A percentile compares a stretch with the other conserved stretches of the same genome.
These are phyloP conservation scores for Exophiala aquamarina DNA, from an alignment of 2,329 filamentous ascomycete genomes.

Conservation along the genomic window DNA sequence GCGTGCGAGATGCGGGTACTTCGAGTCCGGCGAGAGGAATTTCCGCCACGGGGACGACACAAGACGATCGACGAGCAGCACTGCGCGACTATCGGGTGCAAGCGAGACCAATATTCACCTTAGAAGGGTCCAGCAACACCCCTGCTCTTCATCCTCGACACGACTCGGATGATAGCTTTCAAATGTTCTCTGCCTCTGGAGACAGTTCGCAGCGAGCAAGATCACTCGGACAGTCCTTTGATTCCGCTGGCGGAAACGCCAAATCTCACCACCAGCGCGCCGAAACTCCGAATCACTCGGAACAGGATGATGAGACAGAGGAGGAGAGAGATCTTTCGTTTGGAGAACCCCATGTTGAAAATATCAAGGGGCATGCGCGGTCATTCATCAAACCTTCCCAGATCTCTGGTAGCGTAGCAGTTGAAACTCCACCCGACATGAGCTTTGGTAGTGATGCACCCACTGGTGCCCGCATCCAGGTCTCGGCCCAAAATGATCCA, in stretches of 20 bases:
- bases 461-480: not conserved
- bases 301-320: conserved; percentile 12
- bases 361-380: too few species aligned
- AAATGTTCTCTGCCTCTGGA: conserved; percentile 64
- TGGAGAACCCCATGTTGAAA: not conserved
- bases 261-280: not conserved
- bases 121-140: conserved; percentile 42
- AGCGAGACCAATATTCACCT: conserved; percentile 50
- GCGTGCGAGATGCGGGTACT: too few species aligned
- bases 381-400: too few species aligned
- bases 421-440: conserved; percentile 15
- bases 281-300: conserved; percentile 2
- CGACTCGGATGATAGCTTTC: conserved; percentile 62
- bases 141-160: conserved; percentile 44
- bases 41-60: not conserved
- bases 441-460: conserved; percentile 11
- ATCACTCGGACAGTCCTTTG: conserved; percentile 54
- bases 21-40: too few species aligned
- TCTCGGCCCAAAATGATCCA: too few species aligned
- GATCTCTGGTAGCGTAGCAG: not conserved
- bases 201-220: conserved; percentile 55
- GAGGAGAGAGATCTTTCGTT: conserved; percentile 12
- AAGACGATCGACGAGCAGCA: conserved; percentile 44
- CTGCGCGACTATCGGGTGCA: conserved; percentile 50
- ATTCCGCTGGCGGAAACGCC: conserved; percentile 13